Conservation (phyloP, 768 basidiomycete species). For the Boletellus sp. region DNA sequence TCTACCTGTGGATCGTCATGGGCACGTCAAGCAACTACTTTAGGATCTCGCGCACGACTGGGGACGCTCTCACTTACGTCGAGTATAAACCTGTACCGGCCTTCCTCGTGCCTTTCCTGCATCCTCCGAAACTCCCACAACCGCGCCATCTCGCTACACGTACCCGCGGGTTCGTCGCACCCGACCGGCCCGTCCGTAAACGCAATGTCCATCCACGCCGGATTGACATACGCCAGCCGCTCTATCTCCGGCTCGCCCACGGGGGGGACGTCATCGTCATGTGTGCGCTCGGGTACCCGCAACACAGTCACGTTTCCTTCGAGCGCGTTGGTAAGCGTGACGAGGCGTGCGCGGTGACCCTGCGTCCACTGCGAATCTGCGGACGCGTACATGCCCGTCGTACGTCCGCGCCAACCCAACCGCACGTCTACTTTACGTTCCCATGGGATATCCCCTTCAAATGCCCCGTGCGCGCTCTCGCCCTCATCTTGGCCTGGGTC, state of each 20-base stretch:
- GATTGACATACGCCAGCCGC: constrained; percentile 42
- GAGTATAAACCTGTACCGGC: constrained; percentile 57
- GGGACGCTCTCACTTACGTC: constrained; percentile 40
- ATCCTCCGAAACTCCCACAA: constrained; percentile 48
- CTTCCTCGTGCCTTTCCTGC: constrained; percentile 47
- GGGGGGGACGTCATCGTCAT: constrained; percentile 18
- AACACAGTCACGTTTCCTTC: constrained; percentile 39
- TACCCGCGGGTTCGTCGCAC: constrained; percentile 32
- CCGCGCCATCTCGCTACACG: constrained; percentile 42
- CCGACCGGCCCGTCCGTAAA: constrained; percentile 44
- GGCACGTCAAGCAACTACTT: too few relatives aligned
- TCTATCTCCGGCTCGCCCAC: constrained; percentile 36
- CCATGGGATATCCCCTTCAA: constrained; percentile 56
- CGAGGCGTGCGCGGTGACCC: constrained; percentile 48
- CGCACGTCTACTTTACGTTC: constrained; percentile 58
- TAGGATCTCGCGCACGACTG: not conserved
- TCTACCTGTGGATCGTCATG: constrained; percentile 43
- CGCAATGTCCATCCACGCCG: constrained; percentile 59
- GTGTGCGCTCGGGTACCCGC: constrained; percentile 22
- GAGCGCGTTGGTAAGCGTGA: constrained; percentile 41
- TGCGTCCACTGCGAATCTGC: constrained; percentile 42
- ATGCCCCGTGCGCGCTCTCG: constrained; percentile 18
- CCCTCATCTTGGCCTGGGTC: constrained; percentile 6
- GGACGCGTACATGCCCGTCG: constrained; percentile 57
- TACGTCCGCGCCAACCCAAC: constrained; percentile 70